Base-by-base conservation (phyloP, 345 rosid genomes). In the Corchorus olitorius region DNA sequence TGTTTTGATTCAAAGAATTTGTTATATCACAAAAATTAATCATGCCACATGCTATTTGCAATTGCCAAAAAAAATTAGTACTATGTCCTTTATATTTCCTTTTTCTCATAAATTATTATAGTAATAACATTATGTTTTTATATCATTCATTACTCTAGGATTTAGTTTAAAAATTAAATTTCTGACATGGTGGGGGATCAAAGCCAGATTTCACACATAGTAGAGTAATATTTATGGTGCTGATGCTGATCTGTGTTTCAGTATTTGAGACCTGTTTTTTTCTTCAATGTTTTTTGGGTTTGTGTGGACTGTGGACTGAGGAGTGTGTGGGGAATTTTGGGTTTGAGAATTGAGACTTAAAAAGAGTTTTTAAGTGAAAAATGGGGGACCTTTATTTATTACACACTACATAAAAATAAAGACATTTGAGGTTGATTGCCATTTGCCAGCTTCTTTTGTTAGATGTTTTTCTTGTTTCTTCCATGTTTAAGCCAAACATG, bases 1-100 rank as follows among this genome's bases (percentile, higher is more conserved):
- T 45, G 48, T 8, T 45, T 45, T 5, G n/a, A 46, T 52, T 10
- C 13, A 17, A 7, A 1, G 3, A 2, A 22, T 12, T 76, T 1
- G 6, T 4, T 15, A 46, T 45, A 6, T 48, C n/a, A 8, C 27
- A 1, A 34, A 1, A 34, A 74, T 61, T 5, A 17, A 62, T 61
- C 77, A 74, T 49, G 16, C 77, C 70, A 63, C 50, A 12, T 50
- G 60, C 61, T 17, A 48, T 10, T n/a, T 61, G 8, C 45, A 37
- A 41, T 34, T 3, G 2, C 16, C 8, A 48, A 75, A 63, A 15
- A 10, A 13, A 13, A 45, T 5, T 5, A 45, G 48, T 8, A 13
- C 3, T 50, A 50, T 53, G 16, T 53, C 56, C 16, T 53, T 53
- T 27, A 27, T 27, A 27, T 27, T 50, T 39, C 6, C 6, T 45